Percentiles rank a stretch among this genome's conserved stretches.
Conservation (phyloP, 2,329 filamentous ascomycete species). For the Hypoxylon sp. region DNA sequence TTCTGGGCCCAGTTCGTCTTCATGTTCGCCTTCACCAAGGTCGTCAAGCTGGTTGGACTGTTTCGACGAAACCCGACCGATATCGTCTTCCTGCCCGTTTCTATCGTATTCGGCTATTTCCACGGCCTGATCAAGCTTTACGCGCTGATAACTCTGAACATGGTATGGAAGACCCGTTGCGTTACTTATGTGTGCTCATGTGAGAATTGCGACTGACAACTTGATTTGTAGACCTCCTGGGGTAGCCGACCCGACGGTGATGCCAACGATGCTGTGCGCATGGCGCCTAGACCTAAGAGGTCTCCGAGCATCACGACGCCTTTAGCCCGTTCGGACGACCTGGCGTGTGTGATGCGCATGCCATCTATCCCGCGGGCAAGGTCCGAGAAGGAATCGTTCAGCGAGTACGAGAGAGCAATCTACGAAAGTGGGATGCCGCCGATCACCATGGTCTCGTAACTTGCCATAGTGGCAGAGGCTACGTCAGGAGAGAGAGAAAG, state of each 20-base stretch:
- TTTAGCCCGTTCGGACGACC: constrained; percentile 43
- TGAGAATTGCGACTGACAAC: constrained; percentile 28
- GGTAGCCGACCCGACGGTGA: constrained; percentile 93
- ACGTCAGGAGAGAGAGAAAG: too few relatives aligned
- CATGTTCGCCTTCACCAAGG: constrained; percentile 85
- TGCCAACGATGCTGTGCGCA: constrained; percentile 77
- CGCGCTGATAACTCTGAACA: constrained; percentile 80
- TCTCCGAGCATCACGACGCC: constrained; percentile 50
- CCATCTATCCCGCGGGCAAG: constrained; percentile 9
- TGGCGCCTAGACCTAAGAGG: constrained; percentile 58
- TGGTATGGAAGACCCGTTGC: constrained; percentile 63
- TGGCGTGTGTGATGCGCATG: constrained; percentile 36
- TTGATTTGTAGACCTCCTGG: constrained; percentile 81
- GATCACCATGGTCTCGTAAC: constrained; percentile 34
- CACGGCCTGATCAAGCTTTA: constrained; percentile 93
- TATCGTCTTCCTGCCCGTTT: constrained; percentile 80
- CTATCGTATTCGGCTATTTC: constrained; percentile 89
- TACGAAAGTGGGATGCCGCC: constrained; percentile 32
- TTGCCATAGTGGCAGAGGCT: constrained; percentile 22
- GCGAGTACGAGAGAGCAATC: constrained; percentile 27
- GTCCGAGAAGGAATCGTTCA: constrained; percentile 38
- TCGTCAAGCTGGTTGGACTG: constrained; percentile 87
- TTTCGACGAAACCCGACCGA: constrained; percentile 86
- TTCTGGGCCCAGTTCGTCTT: constrained; percentile 72
- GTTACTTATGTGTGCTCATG: too few relatives aligned